Percentiles rank a stretch among this genome's conserved stretches.
These are phyloP conservation scores for Trichoderma asperellum DNA, from an alignment of 2,329 filamentous ascomycete species.

Conservation along the genomic window DNA sequence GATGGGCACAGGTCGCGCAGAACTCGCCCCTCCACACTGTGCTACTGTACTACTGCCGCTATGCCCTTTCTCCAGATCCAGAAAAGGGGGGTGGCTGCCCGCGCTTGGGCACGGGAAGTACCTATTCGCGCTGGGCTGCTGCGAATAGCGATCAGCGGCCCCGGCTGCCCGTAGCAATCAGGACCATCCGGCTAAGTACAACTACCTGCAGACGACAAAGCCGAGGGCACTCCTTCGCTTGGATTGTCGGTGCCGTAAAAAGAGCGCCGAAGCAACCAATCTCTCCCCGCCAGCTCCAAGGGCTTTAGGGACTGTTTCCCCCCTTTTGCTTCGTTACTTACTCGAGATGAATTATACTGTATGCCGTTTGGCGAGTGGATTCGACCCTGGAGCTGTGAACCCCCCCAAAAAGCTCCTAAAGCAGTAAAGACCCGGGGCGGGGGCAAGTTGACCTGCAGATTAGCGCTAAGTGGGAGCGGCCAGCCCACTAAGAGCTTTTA, in stretches of 20 bases:
- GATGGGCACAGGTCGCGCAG: not conserved
- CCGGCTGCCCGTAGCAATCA: not conserved
- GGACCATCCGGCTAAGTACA: not conserved
- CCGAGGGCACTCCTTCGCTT: not conserved
- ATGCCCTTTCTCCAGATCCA: constrained; percentile 5
- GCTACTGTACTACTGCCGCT: not conserved
- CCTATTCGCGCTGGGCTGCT: not conserved
- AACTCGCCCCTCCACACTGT: constrained; percentile 3
- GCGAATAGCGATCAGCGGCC: constrained; percentile 17
- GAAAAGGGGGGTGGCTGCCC: constrained; percentile 18
- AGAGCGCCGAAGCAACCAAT: not conserved
- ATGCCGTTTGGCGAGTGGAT: not conserved
- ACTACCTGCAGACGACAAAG: not conserved
- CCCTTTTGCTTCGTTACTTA: not conserved
- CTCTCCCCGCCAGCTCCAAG: not conserved
- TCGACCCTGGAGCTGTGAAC: not conserved
- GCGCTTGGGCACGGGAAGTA: not conserved
- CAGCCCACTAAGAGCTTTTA: not conserved
- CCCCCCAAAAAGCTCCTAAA: not conserved
- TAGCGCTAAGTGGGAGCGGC: not conserved
- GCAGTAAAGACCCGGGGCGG: not conserved
- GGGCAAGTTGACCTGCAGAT: not conserved
- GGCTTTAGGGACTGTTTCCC: not conserved
- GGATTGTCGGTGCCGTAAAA: not conserved
- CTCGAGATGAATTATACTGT: not conserved